Evolutionary conservation across 305 asterid species (phyloP).

Genomic region (Monarda citriodora): DNA sequence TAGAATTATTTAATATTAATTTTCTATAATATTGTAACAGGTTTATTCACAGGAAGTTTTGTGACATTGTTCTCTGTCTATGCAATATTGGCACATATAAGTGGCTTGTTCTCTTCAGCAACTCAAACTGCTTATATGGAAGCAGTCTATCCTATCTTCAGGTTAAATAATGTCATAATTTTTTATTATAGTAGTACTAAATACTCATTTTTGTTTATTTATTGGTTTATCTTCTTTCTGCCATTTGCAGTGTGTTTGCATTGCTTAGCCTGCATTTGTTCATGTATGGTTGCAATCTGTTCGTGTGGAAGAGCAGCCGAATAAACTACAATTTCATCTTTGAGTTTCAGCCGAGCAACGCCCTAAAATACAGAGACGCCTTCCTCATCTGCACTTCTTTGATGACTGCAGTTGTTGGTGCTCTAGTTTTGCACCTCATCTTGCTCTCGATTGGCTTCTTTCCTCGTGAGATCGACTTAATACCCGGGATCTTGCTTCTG

Average conservation of each 20-base stretch:
- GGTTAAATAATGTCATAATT: constrained; percentile 28
- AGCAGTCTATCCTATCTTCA: constrained; percentile 88
- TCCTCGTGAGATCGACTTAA: constrained; percentile 48
- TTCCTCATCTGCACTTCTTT: constrained; percentile 83
- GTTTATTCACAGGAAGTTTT: constrained; percentile 90
- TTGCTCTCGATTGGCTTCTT: constrained; percentile 57
- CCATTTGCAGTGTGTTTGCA: constrained; percentile 86
- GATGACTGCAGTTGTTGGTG: constrained; percentile 85
- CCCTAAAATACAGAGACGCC: constrained; percentile 85
- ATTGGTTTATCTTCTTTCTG: not conserved
- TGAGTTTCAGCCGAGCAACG: constrained; percentile 70
- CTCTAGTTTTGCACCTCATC: constrained; percentile 80
- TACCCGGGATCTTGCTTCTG: constrained; percentile 76
- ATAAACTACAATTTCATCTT: constrained; percentile 88
- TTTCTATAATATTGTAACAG: constrained; percentile 34
- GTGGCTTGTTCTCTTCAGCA: constrained; percentile 67
- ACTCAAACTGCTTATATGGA: constrained; percentile 66
- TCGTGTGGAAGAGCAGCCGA: constrained; percentile 82
- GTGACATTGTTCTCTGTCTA: constrained; percentile 73
- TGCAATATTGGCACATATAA: constrained; percentile 83
- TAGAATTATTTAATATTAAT: not conserved
- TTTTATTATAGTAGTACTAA: not conserved
- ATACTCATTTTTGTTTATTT: not conserved
- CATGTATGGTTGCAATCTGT: constrained; percentile 90
- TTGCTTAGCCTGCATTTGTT: constrained; percentile 90